Evolutionary conservation across 2,329 filamentous ascomycete genomes (phyloP).

Genomic region (Hymenoscyphus infarciens): DNA sequence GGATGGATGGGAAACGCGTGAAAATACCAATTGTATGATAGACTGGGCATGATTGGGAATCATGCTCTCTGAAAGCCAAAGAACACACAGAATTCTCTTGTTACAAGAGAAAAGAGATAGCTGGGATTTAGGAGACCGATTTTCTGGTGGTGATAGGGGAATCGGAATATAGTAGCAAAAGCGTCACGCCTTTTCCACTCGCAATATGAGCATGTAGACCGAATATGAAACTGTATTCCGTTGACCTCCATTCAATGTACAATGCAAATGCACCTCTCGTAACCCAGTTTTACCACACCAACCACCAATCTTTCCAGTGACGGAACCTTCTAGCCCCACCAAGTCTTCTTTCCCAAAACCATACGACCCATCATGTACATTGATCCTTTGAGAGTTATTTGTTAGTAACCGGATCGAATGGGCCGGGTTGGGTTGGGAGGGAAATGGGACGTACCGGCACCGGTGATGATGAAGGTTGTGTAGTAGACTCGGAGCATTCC

Average conservation of each 20-base stretch:
- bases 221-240: constrained; percentile 23
- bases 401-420: neutral
- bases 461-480: constrained; percentile 55
- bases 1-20: neutral
- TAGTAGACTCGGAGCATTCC: constrained; percentile 67
- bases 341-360: constrained; percentile 75
- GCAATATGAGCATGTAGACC: neutral
- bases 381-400: constrained; percentile 34
- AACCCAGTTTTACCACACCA: constrained; percentile 1
- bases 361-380: constrained; percentile 74
- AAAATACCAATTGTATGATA: neutral
- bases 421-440: neutral
- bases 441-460: constrained; percentile 53
- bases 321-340: constrained; percentile 53
- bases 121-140: too few relatives aligned
- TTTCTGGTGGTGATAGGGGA: too few relatives aligned
- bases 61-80: neutral
- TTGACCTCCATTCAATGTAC: constrained; percentile 26
- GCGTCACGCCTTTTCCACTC: neutral
- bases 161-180: too few relatives aligned
- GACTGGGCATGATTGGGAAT: neutral
- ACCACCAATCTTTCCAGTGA: neutral
- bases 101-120: too few relatives aligned
- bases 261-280: constrained; percentile 15
- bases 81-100: neutral